phyloP scores from a whole-genome alignment of 257 asterid species.

The Haberlea rhodopensis region DNA sequence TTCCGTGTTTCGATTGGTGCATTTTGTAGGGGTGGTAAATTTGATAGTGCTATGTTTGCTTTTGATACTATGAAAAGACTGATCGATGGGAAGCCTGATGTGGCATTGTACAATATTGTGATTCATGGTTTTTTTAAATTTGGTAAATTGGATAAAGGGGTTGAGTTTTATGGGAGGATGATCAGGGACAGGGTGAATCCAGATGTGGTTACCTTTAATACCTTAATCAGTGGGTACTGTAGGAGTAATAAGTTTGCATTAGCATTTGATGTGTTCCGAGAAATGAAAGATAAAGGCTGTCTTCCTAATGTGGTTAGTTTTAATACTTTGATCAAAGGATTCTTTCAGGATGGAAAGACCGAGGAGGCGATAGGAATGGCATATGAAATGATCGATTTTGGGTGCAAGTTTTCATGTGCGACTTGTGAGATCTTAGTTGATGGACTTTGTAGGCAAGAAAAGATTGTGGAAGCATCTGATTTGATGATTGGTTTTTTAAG shows the following conservation, averaged over 20 bases:
- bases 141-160: constrained; percentile 46
- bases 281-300: constrained; percentile 81
- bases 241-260: constrained; percentile 42
- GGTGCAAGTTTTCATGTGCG: constrained; percentile 60
- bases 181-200: constrained; percentile 65
- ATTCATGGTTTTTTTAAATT: constrained; percentile 75
- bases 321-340: constrained; percentile 78
- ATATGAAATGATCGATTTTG: constrained; percentile 73
- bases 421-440: constrained; percentile 81
- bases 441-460: constrained; percentile 64
- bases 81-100: constrained; percentile 77
- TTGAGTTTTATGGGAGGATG: constrained; percentile 63
- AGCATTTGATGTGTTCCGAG: constrained; percentile 72
- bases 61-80: constrained; percentile 67
- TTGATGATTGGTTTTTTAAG: constrained; percentile 55
- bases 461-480: constrained; percentile 49
- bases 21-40: constrained; percentile 59
- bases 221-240: constrained; percentile 75
- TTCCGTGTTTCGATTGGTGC: constrained; percentile 65
- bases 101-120: constrained; percentile 57
- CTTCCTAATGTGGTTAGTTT: constrained; percentile 88
- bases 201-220: constrained; percentile 69
- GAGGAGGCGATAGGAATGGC: constrained; percentile 81
- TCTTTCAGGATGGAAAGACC: constrained; percentile 64
- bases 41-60: constrained; percentile 55